Percentiles rank a stretch among this genome's conserved stretches.
These are phyloP conservation scores for Camellia granthamiana DNA, from an alignment of 148 eudicot species.

Conservation along the genomic window DNA sequence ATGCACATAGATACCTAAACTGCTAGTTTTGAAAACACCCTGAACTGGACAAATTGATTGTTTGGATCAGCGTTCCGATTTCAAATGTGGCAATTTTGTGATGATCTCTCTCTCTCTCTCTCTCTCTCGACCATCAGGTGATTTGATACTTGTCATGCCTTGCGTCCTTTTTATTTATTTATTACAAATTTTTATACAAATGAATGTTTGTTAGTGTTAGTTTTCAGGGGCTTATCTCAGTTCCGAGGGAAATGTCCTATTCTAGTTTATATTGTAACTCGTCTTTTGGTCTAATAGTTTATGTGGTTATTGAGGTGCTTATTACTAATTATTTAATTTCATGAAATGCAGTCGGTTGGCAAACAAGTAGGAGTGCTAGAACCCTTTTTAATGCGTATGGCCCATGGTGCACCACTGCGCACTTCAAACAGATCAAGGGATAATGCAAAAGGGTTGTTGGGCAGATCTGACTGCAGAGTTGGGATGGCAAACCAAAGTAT, in stretches of 20 bases:
- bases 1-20: neutral
- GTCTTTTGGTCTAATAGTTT: neutral
- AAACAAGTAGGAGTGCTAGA: slow-evolving; percentile 95
- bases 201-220: neutral
- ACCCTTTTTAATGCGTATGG: slow-evolving; percentile 97
- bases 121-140: neutral
- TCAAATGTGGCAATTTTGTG: neutral
- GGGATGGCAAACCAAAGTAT: slow-evolving; percentile 40
- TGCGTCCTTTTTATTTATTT: neutral
- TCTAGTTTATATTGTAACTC: neutral
- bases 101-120: neutral
- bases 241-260: neutral
- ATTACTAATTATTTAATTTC: neutral
- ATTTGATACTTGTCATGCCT: neutral
- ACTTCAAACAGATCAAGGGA: slow-evolving; percentile 49
- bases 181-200: neutral
- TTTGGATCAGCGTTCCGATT: neutral
- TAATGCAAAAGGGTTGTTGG: slow-evolving; percentile 44
- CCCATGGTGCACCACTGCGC: slow-evolving; percentile 82
- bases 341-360: slow-evolving; percentile 77
- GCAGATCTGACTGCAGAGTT: slow-evolving; percentile 41
- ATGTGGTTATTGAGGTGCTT: slow-evolving; percentile 6
- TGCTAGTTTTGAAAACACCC: neutral
- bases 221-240: neutral
- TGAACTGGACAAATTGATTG: neutral